Evolutionary conservation across 768 basidiomycete species (phyloP).

Genomic region (Hydnum rufescens): DNA sequence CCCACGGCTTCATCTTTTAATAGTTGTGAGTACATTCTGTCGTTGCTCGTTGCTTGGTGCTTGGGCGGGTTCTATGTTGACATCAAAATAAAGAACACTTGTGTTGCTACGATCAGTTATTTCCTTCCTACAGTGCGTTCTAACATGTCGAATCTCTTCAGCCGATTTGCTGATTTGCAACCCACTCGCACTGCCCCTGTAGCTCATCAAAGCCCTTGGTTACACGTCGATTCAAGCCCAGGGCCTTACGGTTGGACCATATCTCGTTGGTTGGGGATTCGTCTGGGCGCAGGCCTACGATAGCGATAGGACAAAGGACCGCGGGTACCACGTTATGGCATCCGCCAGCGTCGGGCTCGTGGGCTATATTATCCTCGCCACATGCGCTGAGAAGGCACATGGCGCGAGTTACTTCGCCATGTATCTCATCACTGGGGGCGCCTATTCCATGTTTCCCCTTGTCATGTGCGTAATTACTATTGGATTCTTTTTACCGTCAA

Average conservation of each 20-base stretch:
- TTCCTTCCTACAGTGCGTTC: slow-evolving; percentile 26
- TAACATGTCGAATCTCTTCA: neutral
- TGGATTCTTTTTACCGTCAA: too few relatives aligned
- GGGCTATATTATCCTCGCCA: slow-evolving; percentile 37
- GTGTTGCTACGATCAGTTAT: slow-evolving; percentile 35
- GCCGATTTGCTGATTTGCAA: neutral
- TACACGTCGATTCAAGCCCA: neutral
- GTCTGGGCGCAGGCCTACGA: slow-evolving; percentile 22
- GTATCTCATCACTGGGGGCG: slow-evolving; percentile 35
- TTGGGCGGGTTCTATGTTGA: neutral
- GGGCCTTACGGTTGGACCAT: slow-evolving; percentile 1
- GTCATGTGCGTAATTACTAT: slow-evolving; percentile 39
- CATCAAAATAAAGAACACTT: slow-evolving; percentile 25
- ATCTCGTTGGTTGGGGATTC: neutral
- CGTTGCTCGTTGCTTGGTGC: too few relatives aligned
- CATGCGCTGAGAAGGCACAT: slow-evolving; percentile 28
- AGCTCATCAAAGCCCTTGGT: neutral
- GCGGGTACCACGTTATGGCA: slow-evolving; percentile 37
- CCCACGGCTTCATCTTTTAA: neutral
- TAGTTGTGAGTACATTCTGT: too few relatives aligned
- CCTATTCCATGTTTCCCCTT: slow-evolving; percentile 35
- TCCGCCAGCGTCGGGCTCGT: slow-evolving; percentile 27
- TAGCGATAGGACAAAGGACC: slow-evolving; percentile 32
- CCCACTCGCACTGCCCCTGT: neutral
- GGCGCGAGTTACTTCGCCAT: slow-evolving; percentile 38